Conservation (phyloP, 1,284 basidiomycete genomes). For the Coriolopsis trogii region DNA sequence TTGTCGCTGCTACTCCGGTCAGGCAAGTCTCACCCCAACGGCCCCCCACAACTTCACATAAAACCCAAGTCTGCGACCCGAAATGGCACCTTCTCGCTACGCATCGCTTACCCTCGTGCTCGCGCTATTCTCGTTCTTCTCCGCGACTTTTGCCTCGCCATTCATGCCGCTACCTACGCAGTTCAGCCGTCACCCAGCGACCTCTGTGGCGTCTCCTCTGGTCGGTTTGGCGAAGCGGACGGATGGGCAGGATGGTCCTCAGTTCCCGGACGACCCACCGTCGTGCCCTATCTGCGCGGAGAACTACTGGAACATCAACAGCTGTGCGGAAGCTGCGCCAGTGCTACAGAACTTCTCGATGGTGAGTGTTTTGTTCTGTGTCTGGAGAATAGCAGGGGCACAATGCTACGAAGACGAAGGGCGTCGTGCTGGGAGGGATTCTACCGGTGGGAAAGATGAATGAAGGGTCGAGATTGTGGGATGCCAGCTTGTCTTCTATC, state of each 20-base stretch:
- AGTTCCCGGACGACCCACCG: conserved; percentile 51
- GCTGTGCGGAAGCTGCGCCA: conserved; percentile 58
- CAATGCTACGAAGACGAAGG: too few species aligned
- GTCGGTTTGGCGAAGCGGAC: conserved; percentile 7
- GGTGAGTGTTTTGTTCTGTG: conserved; percentile 37
- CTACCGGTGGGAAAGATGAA: too few species aligned
- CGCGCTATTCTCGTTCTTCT: conserved; percentile 11
- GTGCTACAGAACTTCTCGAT: conserved; percentile 60
- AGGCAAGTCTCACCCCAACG: neutral
- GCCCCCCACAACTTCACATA: neutral
- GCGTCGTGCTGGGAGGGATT: neutral
- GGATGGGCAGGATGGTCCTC: conserved; percentile 35
- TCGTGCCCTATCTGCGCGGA: conserved; percentile 58
- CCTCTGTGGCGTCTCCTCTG: neutral
- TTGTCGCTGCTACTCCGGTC: neutral
- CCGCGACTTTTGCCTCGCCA: conserved; percentile 14
- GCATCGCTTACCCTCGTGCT: conserved; percentile 12
- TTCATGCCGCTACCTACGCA: conserved; percentile 10
- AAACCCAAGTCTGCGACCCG: neutral
- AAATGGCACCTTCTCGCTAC: conserved; percentile 17
- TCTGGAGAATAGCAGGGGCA: neutral
- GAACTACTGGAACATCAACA: conserved; percentile 54
- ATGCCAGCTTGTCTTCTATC: too few species aligned
- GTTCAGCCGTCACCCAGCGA: neutral
- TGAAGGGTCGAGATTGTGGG: too few species aligned